Evolutionary conservation across 1,284 basidiomycete genomes (phyloP).

Genomic region (Dichomitus squalens): DNA sequence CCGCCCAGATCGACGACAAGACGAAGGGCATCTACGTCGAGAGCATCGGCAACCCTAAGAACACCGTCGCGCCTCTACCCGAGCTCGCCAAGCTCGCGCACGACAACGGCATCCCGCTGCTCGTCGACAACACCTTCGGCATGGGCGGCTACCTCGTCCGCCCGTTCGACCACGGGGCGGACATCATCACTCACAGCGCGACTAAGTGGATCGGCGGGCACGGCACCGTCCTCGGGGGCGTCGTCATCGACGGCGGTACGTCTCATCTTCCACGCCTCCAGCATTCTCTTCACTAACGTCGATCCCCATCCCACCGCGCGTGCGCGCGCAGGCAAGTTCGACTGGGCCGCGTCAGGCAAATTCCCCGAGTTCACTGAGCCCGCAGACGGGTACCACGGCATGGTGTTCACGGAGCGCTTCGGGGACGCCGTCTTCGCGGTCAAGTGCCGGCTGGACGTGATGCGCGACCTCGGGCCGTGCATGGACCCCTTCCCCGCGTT

Average conservation of each 20-base stretch:
- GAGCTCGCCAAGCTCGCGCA: constrained; percentile 79
- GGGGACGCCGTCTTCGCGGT: constrained; percentile 73
- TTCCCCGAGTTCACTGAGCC: constrained; percentile 87
- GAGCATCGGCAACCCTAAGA: constrained; percentile 87
- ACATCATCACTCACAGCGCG: constrained; percentile 86
- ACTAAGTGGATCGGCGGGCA: constrained; percentile 95
- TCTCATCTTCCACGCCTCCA: not conserved
- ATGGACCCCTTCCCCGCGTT: constrained; percentile 87
- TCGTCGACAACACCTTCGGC: constrained; percentile 92
- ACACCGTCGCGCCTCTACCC: constrained; percentile 72
- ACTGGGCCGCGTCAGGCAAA: constrained; percentile 78
- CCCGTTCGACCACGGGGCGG: constrained; percentile 78
- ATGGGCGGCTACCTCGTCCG: constrained; percentile 78
- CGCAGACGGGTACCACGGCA: constrained; percentile 83
- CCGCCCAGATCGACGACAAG: constrained; percentile 74
- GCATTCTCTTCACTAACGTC: not conserved
- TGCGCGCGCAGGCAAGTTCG: constrained; percentile 72
- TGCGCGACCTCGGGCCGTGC: constrained; percentile 79
- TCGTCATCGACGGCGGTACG: constrained; percentile 75
- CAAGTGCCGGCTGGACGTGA: constrained; percentile 73
- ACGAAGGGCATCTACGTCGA: constrained; percentile 85
- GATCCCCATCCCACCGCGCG: not conserved
- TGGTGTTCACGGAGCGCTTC: constrained; percentile 75
- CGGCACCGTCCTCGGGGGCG: constrained; percentile 86
- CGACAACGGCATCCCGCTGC: constrained; percentile 71